Conservation (phyloP, 1,139 yeast genomes). For the Hansenula lynferdii region DNA sequence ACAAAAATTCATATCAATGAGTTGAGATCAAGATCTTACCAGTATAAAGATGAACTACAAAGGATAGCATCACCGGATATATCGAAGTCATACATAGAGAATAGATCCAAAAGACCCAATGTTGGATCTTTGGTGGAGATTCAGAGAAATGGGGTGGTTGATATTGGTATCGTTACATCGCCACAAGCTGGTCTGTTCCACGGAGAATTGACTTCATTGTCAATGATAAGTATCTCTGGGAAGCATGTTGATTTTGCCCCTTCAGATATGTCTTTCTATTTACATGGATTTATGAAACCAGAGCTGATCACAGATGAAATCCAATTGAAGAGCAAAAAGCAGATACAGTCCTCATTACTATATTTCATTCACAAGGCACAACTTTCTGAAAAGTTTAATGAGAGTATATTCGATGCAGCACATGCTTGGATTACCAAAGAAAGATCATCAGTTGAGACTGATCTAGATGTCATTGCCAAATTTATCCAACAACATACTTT, state of each 20-base stretch:
- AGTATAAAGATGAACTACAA: too few species aligned
- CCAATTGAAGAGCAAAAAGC: too few species aligned
- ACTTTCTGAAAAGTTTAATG: too few species aligned
- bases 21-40: too few species aligned
- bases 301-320: too few species aligned
- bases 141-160: neutral
- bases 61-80: too few species aligned
- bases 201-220: neutral
- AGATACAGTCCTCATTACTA: too few species aligned
- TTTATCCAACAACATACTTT: slow-evolving; percentile 7
- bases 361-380: neutral
- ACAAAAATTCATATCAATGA: too few species aligned
- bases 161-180: slow-evolving; percentile 6
- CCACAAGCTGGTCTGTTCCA: slow-evolving; percentile 2
- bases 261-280: neutral
- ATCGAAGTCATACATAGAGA: too few species aligned
- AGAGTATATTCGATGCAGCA: neutral
- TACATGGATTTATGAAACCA: too few species aligned
- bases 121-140: slow-evolving; percentile 10
- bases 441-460: neutral
- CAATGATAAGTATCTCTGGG: neutral
- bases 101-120: slow-evolving; percentile 2
- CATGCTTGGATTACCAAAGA: neutral
- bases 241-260: neutral
- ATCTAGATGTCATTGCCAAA: slow-evolving; percentile 2